Percentiles rank a stretch among this genome's conserved stretches.
Evolutionary conservation across 768 basidiomycete species (phyloP).

Genomic region (Lyophyllum decastes): DNA sequence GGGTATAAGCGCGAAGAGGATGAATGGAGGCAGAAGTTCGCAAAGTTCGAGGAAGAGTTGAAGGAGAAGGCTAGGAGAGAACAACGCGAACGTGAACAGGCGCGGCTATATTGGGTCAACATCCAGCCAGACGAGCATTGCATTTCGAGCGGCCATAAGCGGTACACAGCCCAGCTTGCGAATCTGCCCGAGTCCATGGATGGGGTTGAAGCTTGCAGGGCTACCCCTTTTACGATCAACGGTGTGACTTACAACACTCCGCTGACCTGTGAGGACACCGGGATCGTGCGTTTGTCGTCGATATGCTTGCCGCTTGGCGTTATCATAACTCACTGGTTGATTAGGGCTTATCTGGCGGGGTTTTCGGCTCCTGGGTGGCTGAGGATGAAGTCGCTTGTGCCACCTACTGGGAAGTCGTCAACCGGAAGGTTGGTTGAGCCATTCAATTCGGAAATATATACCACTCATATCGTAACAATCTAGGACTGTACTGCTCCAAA

Average conservation of each 20-base stretch:
- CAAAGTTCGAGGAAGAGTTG: background rate
- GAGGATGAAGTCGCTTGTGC: constrained; percentile 8
- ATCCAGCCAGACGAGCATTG: constrained; percentile 13
- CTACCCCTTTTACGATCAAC: constrained; percentile 15
- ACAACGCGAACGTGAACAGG: constrained; percentile 8
- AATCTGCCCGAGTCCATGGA: constrained; percentile 15
- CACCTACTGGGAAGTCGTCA: constrained; percentile 12
- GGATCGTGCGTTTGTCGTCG: background rate
- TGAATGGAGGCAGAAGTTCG: background rate
- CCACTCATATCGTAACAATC: background rate
- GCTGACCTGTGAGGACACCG: constrained; percentile 15
- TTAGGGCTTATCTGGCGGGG: background rate
- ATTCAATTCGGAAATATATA: background rate
- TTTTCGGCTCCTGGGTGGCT: constrained; percentile 12
- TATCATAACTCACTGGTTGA: background rate
- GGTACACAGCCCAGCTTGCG: constrained; percentile 14
- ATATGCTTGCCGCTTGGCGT: background rate
- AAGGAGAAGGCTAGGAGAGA: constrained; percentile 6
- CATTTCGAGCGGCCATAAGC: constrained; percentile 1
- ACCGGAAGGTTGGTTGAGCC: constrained; percentile 1
- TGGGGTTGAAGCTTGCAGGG: constrained; percentile 19
- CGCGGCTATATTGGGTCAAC: constrained; percentile 18
- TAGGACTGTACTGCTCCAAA: background rate
- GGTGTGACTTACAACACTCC: constrained; percentile 15
- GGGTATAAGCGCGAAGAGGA: background rate